Base-by-base conservation (phyloP, 2,329 filamentous ascomycete genomes). In the Venturia oleaginea region DNA sequence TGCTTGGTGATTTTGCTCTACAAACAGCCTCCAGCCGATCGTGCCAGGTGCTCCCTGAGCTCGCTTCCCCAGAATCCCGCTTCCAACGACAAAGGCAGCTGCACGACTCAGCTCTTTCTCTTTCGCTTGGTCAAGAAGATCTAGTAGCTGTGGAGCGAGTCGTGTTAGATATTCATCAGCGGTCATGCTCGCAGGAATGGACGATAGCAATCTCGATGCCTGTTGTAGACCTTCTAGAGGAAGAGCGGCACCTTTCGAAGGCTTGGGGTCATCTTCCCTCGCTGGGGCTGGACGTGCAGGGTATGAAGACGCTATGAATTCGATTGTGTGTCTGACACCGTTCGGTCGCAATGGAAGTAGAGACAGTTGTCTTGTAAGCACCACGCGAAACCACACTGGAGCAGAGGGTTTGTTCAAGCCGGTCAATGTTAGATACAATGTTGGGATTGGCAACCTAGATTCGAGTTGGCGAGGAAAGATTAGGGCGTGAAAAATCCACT, bases 301-400 rank as follows among this genome's bases (percentile, higher is more conserved):
- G 66, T 89, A 87, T 7, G 89, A 84, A 1, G 86, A 82, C 65
- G 89, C 87, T 42, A 91, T 79, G 70, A 90, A 90, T 70, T 90
- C 87, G 66, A 90, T 78, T 0, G 85, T 87, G 32, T 84, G 82
- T 40, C 87, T 81, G 17, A 91, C 85, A 22, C 88, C 88, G 66
- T 84, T 81, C 2, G 77, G 75, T 4, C 87, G 79, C 32, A 89
- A 77, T 0, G 88, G 87, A 11, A 90, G 70, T 15, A 79, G 71
- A 1, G 86, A 84, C 55, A 91, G 78, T 15, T 82, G 78, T 65
- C 79, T 79, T 68, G 86, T 78, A 1, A 90, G 71, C 51, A 79
- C 79, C 22, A 79, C 68, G 54, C 82, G 82, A n/a, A 90, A 77
- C 84, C 85, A 88, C 71, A 74, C 68, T 13, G 85, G 84, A 19